phyloP scores from a whole-genome alignment of 495 filamentous ascomycete species.

The Paragyromitra xinjiangensis region DNA sequence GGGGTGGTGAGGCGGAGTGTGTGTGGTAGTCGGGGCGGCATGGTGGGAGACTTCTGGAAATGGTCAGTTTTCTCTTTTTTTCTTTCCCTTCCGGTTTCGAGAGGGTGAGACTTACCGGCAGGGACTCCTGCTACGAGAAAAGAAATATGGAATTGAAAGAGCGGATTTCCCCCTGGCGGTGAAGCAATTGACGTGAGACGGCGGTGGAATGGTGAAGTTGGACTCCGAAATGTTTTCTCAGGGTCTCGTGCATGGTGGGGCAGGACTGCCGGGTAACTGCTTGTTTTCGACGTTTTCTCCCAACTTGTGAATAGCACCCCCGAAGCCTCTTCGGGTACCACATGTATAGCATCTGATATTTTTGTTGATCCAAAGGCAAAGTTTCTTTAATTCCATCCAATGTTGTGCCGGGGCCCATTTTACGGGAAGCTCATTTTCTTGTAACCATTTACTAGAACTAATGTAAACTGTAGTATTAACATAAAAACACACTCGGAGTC shows the following conservation, averaged over 20 bases:
- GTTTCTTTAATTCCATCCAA: too few relatives aligned
- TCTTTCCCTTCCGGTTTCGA: neutral
- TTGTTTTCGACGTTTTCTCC: neutral
- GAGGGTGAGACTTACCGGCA: neutral
- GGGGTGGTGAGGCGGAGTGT: slow-evolving; percentile 13
- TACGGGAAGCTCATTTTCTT: too few relatives aligned
- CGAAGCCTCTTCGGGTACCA: too few relatives aligned
- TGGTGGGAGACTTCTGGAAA: slow-evolving; percentile 28
- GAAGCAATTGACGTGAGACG: slow-evolving; percentile 13
- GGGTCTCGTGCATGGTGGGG: slow-evolving; percentile 36
- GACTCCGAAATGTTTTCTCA: slow-evolving; percentile 29
- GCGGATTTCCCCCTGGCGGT: slow-evolving; percentile 1
- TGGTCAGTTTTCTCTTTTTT: neutral
- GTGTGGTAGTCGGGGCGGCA: slow-evolving; percentile 48
- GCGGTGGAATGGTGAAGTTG: slow-evolving; percentile 12
- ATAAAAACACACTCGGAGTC: too few relatives aligned
- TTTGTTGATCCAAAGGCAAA: too few relatives aligned
- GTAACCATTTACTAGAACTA: too few relatives aligned
- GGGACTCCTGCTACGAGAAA: neutral
- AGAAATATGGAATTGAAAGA: neutral
- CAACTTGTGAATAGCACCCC: too few relatives aligned
- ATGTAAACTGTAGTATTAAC: too few relatives aligned
- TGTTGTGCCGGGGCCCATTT: too few relatives aligned
- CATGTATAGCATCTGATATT: too few relatives aligned
- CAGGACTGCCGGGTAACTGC: slow-evolving; percentile 39